Evolutionary conservation across 192 early-diverging fungal genomes (phyloP).

Genomic region (Gamsiella multidivaricata): DNA sequence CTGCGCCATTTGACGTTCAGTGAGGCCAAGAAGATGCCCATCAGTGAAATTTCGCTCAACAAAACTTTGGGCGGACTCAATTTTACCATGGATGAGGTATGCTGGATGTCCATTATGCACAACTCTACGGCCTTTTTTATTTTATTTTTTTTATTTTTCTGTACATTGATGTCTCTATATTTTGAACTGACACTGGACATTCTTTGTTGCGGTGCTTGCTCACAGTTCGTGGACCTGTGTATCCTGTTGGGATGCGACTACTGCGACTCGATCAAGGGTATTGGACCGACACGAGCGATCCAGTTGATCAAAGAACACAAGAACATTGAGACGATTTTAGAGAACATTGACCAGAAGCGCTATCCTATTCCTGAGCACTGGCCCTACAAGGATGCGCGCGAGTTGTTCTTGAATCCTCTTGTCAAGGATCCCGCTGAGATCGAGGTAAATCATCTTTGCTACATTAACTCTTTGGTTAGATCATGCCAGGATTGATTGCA

Average conservation of each 20-base stretch:
- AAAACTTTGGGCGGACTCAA: constrained; percentile 86
- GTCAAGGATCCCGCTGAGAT: constrained; percentile 74
- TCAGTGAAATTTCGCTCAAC: constrained; percentile 86
- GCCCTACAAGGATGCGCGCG: constrained; percentile 90
- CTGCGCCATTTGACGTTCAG: constrained; percentile 94
- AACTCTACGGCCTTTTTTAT: too few relatives aligned
- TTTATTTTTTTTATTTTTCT: not conserved
- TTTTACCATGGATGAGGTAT: constrained; percentile 76
- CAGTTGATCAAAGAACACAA: constrained; percentile 86
- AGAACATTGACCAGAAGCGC: constrained; percentile 79
- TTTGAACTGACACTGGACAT: not conserved
- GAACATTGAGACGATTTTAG: constrained; percentile 82
- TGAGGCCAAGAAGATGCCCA: constrained; percentile 90
- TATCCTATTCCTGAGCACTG: constrained; percentile 88
- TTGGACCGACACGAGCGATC: constrained; percentile 90
- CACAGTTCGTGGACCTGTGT: constrained; percentile 96
- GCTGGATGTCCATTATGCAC: not conserved
- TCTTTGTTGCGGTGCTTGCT: not conserved
- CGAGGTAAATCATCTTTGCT: constrained; percentile 65
- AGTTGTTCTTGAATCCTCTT: constrained; percentile 86
- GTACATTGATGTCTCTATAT: not conserved
- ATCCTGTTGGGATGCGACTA: constrained; percentile 99
- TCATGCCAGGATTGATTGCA: too few relatives aligned
- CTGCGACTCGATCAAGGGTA: constrained; percentile 92
- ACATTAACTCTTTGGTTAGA: not conserved